A percentile compares a stretch with the other conserved stretches of the same genome.
Conservation (phyloP, 1,139 yeast species). For the Sugiyamaella novakii region DNA sequence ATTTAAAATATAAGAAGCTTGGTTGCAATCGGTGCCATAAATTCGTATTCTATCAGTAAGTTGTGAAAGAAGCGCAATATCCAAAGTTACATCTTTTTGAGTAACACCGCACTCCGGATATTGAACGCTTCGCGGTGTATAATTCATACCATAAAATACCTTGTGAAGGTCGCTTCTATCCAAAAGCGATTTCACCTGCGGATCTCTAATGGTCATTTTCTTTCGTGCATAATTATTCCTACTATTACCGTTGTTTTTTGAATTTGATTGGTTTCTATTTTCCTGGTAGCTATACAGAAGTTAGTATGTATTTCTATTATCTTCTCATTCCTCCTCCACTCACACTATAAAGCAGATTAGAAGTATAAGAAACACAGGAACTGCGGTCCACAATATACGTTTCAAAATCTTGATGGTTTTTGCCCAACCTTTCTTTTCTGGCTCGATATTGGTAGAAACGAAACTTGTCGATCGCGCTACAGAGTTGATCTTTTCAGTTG, state of each 20-base stretch:
- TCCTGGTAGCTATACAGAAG: slow-evolving; percentile 5
- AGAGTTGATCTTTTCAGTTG: neutral
- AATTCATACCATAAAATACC: slow-evolving; percentile 60
- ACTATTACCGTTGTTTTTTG: neutral
- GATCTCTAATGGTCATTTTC: slow-evolving; percentile 10
- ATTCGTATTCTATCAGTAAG: slow-evolving; percentile 60
- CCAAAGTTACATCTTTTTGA: slow-evolving; percentile 54
- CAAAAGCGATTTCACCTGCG: slow-evolving; percentile 12
- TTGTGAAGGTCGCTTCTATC: slow-evolving; percentile 28
- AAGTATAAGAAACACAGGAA: slow-evolving; percentile 11
- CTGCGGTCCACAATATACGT: slow-evolving; percentile 10
- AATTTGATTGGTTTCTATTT: slow-evolving; percentile 9
- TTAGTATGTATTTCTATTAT: neutral
- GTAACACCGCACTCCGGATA: slow-evolving; percentile 51
- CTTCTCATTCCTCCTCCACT: slow-evolving; percentile 1
- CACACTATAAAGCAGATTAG: slow-evolving; percentile 19
- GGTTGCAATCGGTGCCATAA: slow-evolving; percentile 67
- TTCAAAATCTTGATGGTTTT: slow-evolving; percentile 7
- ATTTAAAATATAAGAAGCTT: slow-evolving; percentile 54
- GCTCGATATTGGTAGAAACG: slow-evolving; percentile 6
- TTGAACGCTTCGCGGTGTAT: slow-evolving; percentile 55
- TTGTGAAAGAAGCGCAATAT: slow-evolving; percentile 57
- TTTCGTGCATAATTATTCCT: slow-evolving; percentile 1
- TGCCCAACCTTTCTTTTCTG: neutral
- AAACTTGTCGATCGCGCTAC: neutral